phyloP scores from a whole-genome alignment of 2,329 filamentous ascomycete species.

The Scedosporium boydii region DNA sequence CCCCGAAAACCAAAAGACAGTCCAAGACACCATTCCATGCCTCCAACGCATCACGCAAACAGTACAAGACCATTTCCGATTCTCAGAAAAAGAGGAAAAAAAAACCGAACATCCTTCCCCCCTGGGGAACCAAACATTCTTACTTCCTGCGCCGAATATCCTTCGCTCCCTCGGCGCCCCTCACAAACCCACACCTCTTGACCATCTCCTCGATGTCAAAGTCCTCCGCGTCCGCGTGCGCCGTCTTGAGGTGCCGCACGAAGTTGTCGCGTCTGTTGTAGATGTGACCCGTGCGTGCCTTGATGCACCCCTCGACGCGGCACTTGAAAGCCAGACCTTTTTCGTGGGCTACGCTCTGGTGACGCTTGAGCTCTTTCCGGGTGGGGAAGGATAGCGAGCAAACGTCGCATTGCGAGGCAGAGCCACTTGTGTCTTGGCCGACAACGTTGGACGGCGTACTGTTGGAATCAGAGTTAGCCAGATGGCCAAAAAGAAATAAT shows the following conservation, averaged over 20 bases:
- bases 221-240: conserved; percentile 10
- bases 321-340: conserved; percentile 13
- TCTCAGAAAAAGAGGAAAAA: too few relatives aligned
- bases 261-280: conserved; percentile 19
- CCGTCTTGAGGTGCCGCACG: conserved; percentile 15
- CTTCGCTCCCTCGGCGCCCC: not conserved
- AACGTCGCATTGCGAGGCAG: not conserved
- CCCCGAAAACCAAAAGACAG: not conserved
- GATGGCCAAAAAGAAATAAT: too few relatives aligned
- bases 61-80: too few relatives aligned
- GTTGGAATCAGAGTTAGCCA: too few relatives aligned
- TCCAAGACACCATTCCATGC: too few relatives aligned
- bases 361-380: conserved; percentile 17
- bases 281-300: conserved; percentile 15
- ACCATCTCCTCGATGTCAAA: conserved; percentile 1
- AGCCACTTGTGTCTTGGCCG: not conserved
- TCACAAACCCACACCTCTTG: not conserved
- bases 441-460: not conserved
- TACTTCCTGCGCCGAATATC: not conserved
- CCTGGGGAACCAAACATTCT: not conserved
- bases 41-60: too few relatives aligned
- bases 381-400: conserved; percentile 16
- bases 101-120: too few relatives aligned
- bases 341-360: conserved; percentile 12
- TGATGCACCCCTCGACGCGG: conserved; percentile 15